Conservation (phyloP, 345 rosid species). For the Melastoma malabathricum region DNA sequence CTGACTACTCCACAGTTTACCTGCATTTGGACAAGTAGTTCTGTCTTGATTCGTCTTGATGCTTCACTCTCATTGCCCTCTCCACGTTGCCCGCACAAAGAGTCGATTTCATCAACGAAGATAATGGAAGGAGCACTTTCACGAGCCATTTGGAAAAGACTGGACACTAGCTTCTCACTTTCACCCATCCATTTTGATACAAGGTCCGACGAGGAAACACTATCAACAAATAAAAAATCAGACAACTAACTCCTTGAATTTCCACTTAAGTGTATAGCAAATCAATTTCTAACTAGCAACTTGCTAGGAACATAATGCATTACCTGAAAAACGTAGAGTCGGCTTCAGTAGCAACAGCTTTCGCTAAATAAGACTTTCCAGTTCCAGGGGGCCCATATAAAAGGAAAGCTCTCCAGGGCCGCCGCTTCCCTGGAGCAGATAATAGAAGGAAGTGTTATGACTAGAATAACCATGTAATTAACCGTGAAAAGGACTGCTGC, state of each 20-base stretch:
- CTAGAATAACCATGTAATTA: no score
- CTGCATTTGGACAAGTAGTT: conserved; percentile 99
- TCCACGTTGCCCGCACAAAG: conserved; percentile 84
- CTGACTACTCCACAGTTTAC: conserved; percentile 17
- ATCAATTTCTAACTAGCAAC: no score
- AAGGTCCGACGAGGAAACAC: conserved; percentile 89
- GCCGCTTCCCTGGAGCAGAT: conserved; percentile 57
- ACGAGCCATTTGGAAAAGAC: conserved; percentile 89
- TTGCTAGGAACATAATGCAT: not conserved
- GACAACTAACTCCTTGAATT: not conserved
- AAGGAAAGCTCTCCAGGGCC: conserved; percentile 86
- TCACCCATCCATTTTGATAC: conserved; percentile 99
- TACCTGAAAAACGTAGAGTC: conserved; percentile 92
- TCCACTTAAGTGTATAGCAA: no score
- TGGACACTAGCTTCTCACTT: conserved; percentile 89
- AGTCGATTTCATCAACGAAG: conserved; percentile 88
- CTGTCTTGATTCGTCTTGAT: conserved; percentile 89
- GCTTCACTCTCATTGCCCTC: conserved; percentile 98
- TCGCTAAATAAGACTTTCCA: conserved; percentile 87
- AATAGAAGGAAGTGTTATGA: not conserved
- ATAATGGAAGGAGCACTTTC: conserved; percentile 93
- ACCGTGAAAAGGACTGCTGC: no score
- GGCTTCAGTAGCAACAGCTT: conserved; percentile 96
- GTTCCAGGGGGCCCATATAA: conserved; percentile 96
- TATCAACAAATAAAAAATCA: conserved; percentile 15